These are phyloP conservation scores for Coemansia pectinata DNA, from an alignment of 192 early-diverging fungal genomes.

Conservation along the genomic window DNA sequence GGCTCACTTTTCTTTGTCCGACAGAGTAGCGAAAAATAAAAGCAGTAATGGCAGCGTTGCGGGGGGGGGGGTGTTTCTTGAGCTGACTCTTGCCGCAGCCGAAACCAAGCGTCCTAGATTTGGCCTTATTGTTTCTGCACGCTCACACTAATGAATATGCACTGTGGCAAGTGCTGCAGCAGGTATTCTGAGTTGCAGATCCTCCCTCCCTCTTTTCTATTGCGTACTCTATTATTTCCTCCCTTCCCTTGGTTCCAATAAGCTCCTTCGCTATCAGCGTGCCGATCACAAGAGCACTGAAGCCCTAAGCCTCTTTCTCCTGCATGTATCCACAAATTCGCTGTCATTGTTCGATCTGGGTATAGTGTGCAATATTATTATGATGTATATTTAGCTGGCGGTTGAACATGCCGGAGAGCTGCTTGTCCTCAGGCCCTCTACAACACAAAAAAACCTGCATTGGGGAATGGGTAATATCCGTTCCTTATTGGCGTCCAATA, in stretches of 20 bases:
- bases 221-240: background rate
- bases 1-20: background rate
- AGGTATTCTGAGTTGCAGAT: background rate
- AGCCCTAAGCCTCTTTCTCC: constrained; percentile 2
- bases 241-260: background rate
- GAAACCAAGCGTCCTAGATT: background rate
- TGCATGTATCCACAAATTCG: constrained; percentile 4
- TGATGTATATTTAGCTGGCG: background rate
- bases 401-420: background rate
- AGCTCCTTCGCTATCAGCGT: background rate
- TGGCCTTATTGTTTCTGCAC: background rate
- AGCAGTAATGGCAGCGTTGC: background rate
- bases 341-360: background rate
- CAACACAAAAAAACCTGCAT: background rate
- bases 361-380: background rate
- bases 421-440: background rate
- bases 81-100: background rate
- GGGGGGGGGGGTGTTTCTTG: background rate
- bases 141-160: background rate
- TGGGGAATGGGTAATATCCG: background rate
- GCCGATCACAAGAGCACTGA: background rate
- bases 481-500: background rate
- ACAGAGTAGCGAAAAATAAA: background rate
- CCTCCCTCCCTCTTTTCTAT: background rate
- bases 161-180: background rate